Conservation (phyloP, 2,329 filamentous ascomycete species). For the Neonectria coccinea region DNA sequence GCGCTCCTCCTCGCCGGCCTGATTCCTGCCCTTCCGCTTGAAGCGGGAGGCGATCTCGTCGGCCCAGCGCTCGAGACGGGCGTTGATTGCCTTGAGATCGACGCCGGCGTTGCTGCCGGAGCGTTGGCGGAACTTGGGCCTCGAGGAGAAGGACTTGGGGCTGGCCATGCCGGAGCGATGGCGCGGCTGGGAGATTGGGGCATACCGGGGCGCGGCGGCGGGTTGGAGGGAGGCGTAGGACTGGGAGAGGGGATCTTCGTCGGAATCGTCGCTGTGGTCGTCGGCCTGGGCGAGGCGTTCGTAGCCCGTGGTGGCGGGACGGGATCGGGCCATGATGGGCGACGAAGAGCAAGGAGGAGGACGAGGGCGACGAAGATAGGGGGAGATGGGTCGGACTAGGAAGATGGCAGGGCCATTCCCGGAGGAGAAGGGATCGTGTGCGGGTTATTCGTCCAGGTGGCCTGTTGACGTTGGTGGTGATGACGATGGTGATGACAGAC, state of each 20-base stretch:
- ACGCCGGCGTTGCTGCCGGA: slow-evolving; percentile 84
- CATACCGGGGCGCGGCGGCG: slow-evolving; percentile 71
- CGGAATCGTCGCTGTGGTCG: slow-evolving; percentile 77
- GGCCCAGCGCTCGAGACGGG: slow-evolving; percentile 93
- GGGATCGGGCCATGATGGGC: slow-evolving; percentile 70
- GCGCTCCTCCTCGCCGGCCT: slow-evolving; percentile 80
- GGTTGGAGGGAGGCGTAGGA: slow-evolving; percentile 68
- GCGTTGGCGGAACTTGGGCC: slow-evolving; percentile 60
- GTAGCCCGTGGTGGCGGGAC: slow-evolving; percentile 83
- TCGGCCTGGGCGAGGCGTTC: slow-evolving; percentile 87
- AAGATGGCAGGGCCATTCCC: slow-evolving; percentile 36
- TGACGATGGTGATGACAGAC: neutral
- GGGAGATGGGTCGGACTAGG: slow-evolving; percentile 20
- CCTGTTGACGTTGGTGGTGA: neutral
- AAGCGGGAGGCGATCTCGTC: slow-evolving; percentile 98
- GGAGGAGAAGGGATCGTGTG: neutral
- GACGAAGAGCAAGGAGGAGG: neutral
- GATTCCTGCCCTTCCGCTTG: slow-evolving; percentile 85
- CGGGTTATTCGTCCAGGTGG: neutral
- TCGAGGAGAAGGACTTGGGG: slow-evolving; percentile 56
- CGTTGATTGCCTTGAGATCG: slow-evolving; percentile 98
- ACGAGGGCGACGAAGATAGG: neutral
- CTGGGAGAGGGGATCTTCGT: slow-evolving; percentile 69
- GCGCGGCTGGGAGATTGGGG: slow-evolving; percentile 70
- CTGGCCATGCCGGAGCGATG: slow-evolving; percentile 71